Conservation (phyloP, 2,329 filamentous ascomycete genomes). For the Pochonia chlamydosporia region DNA sequence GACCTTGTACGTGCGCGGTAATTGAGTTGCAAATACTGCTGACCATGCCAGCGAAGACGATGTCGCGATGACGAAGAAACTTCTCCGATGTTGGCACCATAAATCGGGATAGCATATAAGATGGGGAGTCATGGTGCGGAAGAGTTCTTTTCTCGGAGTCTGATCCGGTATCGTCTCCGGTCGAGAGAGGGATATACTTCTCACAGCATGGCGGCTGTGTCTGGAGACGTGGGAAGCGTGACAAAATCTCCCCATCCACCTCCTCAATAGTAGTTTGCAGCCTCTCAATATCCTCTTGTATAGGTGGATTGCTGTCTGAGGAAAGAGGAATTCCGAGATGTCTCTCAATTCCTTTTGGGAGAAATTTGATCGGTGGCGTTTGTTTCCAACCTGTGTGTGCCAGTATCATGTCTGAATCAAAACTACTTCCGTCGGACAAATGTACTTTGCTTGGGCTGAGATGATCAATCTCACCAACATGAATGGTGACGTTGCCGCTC, state of each 20-base stretch:
- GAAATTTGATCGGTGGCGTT: constrained; percentile 44
- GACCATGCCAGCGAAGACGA: constrained; percentile 40
- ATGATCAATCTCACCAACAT: constrained; percentile 44
- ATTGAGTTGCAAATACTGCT: constrained; percentile 37
- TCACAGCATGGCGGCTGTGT: constrained; percentile 46
- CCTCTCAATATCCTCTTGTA: too few relatives aligned
- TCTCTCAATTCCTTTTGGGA: constrained; percentile 37
- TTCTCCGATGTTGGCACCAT: constrained; percentile 35
- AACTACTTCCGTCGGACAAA: constrained; percentile 40
- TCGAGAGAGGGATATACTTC: constrained; percentile 36
- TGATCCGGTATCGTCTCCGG: constrained; percentile 31
- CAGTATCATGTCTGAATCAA: constrained; percentile 46
- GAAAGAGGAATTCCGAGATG: too few relatives aligned
- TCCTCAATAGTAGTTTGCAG: too few relatives aligned
- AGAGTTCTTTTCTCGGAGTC: constrained; percentile 25
- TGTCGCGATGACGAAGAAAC: constrained; percentile 29
- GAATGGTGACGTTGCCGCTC: constrained; percentile 42
- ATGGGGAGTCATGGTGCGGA: constrained; percentile 19
- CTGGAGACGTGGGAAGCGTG: constrained; percentile 45
- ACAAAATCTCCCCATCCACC: constrained; percentile 49
- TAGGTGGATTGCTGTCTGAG: too few relatives aligned
- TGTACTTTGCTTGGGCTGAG: constrained; percentile 41
- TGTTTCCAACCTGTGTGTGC: constrained; percentile 56
- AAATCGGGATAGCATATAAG: constrained; percentile 39
- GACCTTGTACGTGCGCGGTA: constrained; percentile 41